Evolutionary conservation across 1,284 basidiomycete species (phyloP), one percentile per base, ranked within the genome.

Genomic region (Golubevia pallescens): DNA sequence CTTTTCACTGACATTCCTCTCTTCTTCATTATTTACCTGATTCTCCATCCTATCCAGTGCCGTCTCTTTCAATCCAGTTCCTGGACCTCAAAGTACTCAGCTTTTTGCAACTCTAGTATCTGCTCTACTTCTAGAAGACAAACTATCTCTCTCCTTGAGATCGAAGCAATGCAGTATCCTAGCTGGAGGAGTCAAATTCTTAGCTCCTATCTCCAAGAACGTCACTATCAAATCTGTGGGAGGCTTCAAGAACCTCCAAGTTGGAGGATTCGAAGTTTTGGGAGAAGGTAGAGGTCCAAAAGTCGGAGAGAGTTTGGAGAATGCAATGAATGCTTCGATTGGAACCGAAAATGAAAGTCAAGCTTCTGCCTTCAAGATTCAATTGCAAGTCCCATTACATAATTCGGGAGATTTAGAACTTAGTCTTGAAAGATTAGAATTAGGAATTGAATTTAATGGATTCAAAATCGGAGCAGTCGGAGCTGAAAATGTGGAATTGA

Each of bases 161-260:
- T 63, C 77, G 1, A 61, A 74, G n/a, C 59, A 60, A 13, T 68
- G 72, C 42, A 54, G 62, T 7, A 64, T 75, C 23, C 34, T 68
- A 7, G 69, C 77, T 1, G 77, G 77, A 4, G 77, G 75, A 6
- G 68, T 73, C n/a, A 65, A 76, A 14, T 80, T 78, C 28, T 42
- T 61, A 0, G 61, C 77, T 4, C 62, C 62, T 4, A 48, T 80
- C 20, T 57, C 66, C 52, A 80, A 80, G 65, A 55, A 63, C 13
- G 65, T 80, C 64, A n/a, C 28, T 1, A 21, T 80, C n/a, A 63
- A 65, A 0, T 75, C 75, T 13, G 60, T 80, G 1, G 74, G 74
- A n/a, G 75, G 75, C 42, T 63, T 80, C 14, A 60, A 55, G 10
- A 70, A 67, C 3, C 34, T 80, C n/a, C 53, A 53, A 2, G 59